Evolutionary conservation across 306 rosid species (phyloP).

Genomic region (Hippophae tibetana): DNA sequence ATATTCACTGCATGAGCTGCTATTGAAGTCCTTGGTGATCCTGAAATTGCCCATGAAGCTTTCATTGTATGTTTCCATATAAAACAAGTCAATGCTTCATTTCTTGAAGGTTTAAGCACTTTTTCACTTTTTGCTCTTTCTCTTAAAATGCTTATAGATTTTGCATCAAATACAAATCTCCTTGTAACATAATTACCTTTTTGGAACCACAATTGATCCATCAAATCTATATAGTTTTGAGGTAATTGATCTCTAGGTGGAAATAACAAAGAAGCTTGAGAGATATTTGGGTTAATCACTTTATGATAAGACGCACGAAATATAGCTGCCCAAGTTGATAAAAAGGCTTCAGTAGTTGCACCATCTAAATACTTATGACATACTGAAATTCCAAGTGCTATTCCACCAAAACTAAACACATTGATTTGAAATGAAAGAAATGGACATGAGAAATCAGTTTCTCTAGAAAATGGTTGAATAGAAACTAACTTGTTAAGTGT

Average conservation of each 20-base stretch:
- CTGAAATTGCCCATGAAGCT: conserved; percentile 10
- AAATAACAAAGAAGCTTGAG: conserved; percentile 14
- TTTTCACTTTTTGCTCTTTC: conserved; percentile 15
- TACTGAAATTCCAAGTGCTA: conserved; percentile 30
- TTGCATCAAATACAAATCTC: conserved; percentile 27
- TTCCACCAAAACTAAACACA: conserved; percentile 33
- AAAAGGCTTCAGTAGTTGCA: conserved; percentile 16
- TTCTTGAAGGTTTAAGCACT: conserved; percentile 13
- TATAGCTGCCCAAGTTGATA: conserved; percentile 27
- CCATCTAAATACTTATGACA: conserved; percentile 35
- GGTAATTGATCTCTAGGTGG: conserved; percentile 25
- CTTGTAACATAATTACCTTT: conserved; percentile 20
- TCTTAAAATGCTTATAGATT: conserved; percentile 20
- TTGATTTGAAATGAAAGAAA: conserved; percentile 28
- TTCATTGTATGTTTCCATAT: conserved; percentile 35
- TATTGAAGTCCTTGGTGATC: conserved; percentile 12
- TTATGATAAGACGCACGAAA: conserved; percentile 13
- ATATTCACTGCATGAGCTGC: conserved; percentile 32
- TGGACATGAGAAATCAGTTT: conserved; percentile 1
- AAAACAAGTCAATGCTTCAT: conserved; percentile 34
- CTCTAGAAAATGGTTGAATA: conserved; percentile 19
- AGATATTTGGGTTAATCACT: conserved; percentile 18
- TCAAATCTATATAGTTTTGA: conserved; percentile 11
- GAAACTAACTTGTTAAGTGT: conserved; percentile 28
- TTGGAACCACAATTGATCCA: conserved; percentile 9